phyloP scores from a whole-genome alignment of 345 rosid genomes.

The Euclidium syriacum region DNA sequence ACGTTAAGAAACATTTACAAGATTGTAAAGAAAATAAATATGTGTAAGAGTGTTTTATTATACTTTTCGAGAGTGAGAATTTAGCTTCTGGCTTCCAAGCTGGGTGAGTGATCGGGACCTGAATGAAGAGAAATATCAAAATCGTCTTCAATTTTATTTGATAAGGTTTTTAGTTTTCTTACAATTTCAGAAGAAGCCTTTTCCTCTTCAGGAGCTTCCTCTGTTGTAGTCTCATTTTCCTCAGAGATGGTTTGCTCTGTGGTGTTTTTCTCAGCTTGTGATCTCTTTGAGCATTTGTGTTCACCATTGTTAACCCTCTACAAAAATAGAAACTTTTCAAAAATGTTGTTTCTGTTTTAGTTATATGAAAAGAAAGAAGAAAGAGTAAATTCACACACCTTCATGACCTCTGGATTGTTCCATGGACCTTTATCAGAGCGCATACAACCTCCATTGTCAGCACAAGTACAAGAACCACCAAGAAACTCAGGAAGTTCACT shows the following conservation, averaged over 20 bases:
- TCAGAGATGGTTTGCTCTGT: constrained; percentile 50
- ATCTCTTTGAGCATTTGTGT: constrained; percentile 52
- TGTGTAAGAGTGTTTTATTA: background rate
- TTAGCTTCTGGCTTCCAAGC: constrained; percentile 41
- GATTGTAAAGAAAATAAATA: background rate
- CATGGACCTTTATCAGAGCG: constrained; percentile 96
- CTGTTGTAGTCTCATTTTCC: constrained; percentile 39
- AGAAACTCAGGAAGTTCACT: constrained; percentile 90
- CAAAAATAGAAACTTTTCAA: constrained; percentile 11
- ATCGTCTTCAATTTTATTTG: background rate
- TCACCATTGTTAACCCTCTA: constrained; percentile 74
- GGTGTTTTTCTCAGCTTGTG: constrained; percentile 16
- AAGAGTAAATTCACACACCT: constrained; percentile 45
- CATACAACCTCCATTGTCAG: constrained; percentile 83
- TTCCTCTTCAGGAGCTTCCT: constrained; percentile 23
- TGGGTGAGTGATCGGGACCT: constrained; percentile 27
- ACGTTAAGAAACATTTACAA: background rate
- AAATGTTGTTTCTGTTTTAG: background rate
- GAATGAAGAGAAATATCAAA: constrained; percentile 1
- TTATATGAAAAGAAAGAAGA: background rate
- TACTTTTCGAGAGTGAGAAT: constrained; percentile 41
- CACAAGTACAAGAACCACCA: constrained; percentile 91
- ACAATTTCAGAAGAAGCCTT: constrained; percentile 34
- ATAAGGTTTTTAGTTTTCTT: constrained; percentile 2
- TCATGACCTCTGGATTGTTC: constrained; percentile 66